Evolutionary conservation across 129 eudicot genomes (phyloP).

Genomic region (Erigeron canadensis): DNA sequence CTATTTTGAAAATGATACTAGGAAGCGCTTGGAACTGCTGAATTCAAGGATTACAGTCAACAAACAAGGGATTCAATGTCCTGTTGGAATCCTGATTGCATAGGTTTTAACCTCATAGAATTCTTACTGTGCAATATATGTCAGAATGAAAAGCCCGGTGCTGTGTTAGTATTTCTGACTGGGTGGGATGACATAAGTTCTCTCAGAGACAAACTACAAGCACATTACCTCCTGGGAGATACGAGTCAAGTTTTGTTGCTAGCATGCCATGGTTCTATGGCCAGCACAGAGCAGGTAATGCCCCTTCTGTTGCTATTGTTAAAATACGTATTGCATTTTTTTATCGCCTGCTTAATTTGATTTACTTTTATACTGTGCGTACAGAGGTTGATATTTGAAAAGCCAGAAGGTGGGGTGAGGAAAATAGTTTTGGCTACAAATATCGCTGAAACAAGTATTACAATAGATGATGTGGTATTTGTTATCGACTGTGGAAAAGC

Average conservation of each 20-base stretch:
- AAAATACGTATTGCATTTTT: neutral
- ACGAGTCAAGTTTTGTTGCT: conserved; percentile 67
- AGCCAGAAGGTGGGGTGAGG: conserved; percentile 80
- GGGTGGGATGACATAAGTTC: conserved; percentile 98
- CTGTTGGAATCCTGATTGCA: conserved; percentile 96
- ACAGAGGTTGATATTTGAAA: conserved; percentile 81
- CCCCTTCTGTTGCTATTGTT: conserved; percentile 2
- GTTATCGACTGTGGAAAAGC: conserved; percentile 99
- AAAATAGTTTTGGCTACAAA: conserved; percentile 93
- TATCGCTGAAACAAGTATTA: conserved; percentile 99
- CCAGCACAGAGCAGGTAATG: conserved; percentile 84
- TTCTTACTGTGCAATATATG: conserved; percentile 70
- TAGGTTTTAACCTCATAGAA: conserved; percentile 85
- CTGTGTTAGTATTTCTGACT: conserved; percentile 86
- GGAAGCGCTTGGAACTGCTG: conserved; percentile 76
- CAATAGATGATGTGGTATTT: conserved; percentile 89
- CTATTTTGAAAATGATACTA: conserved; percentile 26
- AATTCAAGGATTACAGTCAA: conserved; percentile 53
- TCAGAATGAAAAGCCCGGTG: conserved; percentile 67
- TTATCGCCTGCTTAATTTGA: neutral
- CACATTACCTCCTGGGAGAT: conserved; percentile 73
- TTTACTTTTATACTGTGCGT: conserved; percentile 1
- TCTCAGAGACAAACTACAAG: conserved; percentile 81
- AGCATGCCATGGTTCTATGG: conserved; percentile 99
- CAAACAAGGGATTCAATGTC: conserved; percentile 73